Evolutionary conservation across 768 basidiomycete species (phyloP), one percentile per base, ranked within the genome.

Genomic region (Pleurotus pulmonarius): DNA sequence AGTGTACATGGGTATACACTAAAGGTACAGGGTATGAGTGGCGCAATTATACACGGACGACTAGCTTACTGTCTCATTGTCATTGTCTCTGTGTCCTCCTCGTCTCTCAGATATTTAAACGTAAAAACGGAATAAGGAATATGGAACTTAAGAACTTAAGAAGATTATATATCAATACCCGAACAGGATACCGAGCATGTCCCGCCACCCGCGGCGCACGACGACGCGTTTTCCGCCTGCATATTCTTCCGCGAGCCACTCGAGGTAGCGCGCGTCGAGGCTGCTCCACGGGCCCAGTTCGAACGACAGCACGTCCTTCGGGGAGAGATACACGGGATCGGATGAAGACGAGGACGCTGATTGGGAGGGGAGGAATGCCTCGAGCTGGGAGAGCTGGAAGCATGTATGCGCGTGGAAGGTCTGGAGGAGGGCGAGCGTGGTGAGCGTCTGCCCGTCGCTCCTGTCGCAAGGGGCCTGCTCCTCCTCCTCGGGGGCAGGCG

Each of bases 231-330:
- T 67, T 9, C 78, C 77, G 2, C 75, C 75, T 3, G 77, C 83
- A 57, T 88, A 88, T 68, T 89, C 87, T 49, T 77, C 77, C 1
- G 76, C 81, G 15, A 94, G 72, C 88, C 89, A 92, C 65, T 90
- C 88, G 34, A 92, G 70, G 65, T 92, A 92, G 43, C 74, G 75
- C n/a, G 78, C 85, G 59, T 93, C 91, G 46, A 85, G 64, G 4
- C 75, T 71, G 63, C 90, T 93, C 57, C 90, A 69, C 5, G 90
- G 85, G 1, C 89, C 86, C 0, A 93, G 78, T 65, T 88, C 88
- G 46, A 93, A 85, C 12, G 82, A 73, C 9, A 83, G 54, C 6
- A 92, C 72, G 58, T 90, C 87, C 61, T 77, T 83, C 9, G 88
- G 82, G 1, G 79, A 75, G 15, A 92, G 67, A 25, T 64, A 64